Evolutionary conservation across 805 yeast species (phyloP).

Genomic region (Yarrowia keelungensis): DNA sequence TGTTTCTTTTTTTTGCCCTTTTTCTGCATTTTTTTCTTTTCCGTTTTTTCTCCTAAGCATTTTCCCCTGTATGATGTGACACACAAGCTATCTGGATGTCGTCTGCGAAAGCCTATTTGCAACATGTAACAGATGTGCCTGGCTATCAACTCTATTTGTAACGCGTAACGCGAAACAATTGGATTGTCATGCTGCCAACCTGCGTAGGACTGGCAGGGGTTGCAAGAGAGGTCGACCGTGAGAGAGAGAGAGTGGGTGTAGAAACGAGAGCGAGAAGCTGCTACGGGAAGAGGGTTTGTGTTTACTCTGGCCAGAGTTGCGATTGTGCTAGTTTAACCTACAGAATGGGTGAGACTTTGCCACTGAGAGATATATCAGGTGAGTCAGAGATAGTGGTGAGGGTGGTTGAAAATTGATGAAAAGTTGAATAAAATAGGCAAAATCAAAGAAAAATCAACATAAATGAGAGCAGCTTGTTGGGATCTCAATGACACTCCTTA

Average conservation of each 20-base stretch:
- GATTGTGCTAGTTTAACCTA: slow-evolving; percentile 9
- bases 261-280: too few species aligned
- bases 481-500: too few species aligned
- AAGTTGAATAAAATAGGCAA: too few species aligned
- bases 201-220: slow-evolving; percentile 22
- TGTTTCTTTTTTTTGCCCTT: too few species aligned
- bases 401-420: background rate
- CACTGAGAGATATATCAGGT: slow-evolving; percentile 21
- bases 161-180: slow-evolving; percentile 32
- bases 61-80: background rate
- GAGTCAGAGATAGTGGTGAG: background rate
- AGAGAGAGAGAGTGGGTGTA: too few species aligned
- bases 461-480: background rate
- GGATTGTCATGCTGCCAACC: slow-evolving; percentile 16
- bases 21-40: too few species aligned
- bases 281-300: background rate
- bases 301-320: background rate
- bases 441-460: too few species aligned
- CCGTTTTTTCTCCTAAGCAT: background rate
- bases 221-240: too few species aligned
- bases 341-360: slow-evolving; percentile 8
- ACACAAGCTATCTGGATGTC: background rate
- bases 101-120: background rate
- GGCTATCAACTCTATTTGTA: slow-evolving; percentile 23
- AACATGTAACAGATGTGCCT: slow-evolving; percentile 35